Percentiles rank a stretch among this genome's conserved stretches.
phyloP scores from a whole-genome alignment of 345 rosid genomes.

The Camelina hispida region DNA sequence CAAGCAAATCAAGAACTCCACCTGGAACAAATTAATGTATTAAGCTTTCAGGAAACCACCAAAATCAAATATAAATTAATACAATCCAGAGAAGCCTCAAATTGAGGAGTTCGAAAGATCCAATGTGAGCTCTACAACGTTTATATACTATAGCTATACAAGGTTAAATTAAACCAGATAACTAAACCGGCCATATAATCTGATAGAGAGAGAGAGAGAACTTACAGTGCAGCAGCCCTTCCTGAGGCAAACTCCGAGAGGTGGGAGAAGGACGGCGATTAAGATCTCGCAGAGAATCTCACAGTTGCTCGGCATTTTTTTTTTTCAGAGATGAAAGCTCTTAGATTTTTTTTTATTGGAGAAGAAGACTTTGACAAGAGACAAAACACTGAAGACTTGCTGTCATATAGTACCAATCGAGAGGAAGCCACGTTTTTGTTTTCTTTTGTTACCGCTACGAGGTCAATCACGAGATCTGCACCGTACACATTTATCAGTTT shows the following conservation, averaged over 20 bases:
- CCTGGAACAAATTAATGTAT: constrained; percentile 49
- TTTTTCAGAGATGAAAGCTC: constrained; percentile 10
- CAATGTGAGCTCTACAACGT: no score
- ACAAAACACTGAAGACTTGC: constrained; percentile 1
- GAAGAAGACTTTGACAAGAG: background rate
- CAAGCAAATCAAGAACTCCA: constrained; percentile 81
- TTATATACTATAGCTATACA: no score
- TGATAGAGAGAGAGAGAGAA: background rate
- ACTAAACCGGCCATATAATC: no score
- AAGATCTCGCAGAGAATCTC: constrained; percentile 82
- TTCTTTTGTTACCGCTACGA: background rate
- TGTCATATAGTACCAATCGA: background rate
- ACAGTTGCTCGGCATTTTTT: constrained; percentile 64
- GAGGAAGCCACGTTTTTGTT: constrained; percentile 10
- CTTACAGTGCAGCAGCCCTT: constrained; percentile 90
- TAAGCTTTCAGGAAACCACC: background rate
- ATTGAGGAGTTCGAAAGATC: no score
- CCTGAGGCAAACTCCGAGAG: constrained; percentile 85
- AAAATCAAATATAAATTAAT: background rate
- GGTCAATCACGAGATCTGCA: constrained; percentile 18
- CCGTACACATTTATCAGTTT: constrained; percentile 19
- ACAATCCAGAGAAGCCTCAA: no score
- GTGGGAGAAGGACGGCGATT: constrained; percentile 83
- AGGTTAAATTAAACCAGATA: no score
- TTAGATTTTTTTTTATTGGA: background rate